Base-by-base conservation (phyloP, 345 rosid genomes). In the Raphanus raphanistrum region DNA sequence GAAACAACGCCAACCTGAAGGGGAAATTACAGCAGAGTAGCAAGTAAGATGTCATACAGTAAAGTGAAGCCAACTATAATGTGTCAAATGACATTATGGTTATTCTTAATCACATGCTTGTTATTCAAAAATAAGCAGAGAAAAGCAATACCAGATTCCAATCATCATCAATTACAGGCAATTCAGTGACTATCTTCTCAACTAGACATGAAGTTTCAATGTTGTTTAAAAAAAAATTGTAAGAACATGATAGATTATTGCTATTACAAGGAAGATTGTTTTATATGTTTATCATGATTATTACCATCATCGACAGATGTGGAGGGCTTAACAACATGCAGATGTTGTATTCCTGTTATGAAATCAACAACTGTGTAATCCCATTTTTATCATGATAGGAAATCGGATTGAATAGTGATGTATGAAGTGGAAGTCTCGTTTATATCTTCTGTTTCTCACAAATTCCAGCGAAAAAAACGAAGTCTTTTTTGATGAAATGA, bases 1-100 rank as follows among this genome's bases (percentile, higher is more conserved):
- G 98, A 92, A 84, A 94, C 97, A 77, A 94, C 95, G 50, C 98
- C 98, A 81, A 94, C 95, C 98, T 92, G 87, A 84, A 86, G 41
- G 59, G 50, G 59, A 54, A 28, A 71, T 54, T n/a, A 21, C 54
- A 68, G 45, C 32, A 63, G 54, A 68, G 66, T 8, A 43, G 10
- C 8, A 62, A 72, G 57, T 38, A 16, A 54, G 17, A n/a, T 55
- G 25, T 28, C 62, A 25, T 16, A 60, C 8, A 72, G 2, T 21
- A 21, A 21, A 21, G 21, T 21, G 21, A 21, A 21, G 21, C 21
- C 21, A 21, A 21, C 21, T 21, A 21, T 21, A 21, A 21, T 21
- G 21, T 21, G 21, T 21, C 21, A 21, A 28, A 28, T 28, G 31
- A 28, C 31, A 21, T 21, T 21, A 21, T 21, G 21, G 21, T 28